Evolutionary conservation across 2,329 filamentous ascomycete genomes (phyloP), one percentile per base, ranked within the genome.

Genomic region (Neonectria ditissima): DNA sequence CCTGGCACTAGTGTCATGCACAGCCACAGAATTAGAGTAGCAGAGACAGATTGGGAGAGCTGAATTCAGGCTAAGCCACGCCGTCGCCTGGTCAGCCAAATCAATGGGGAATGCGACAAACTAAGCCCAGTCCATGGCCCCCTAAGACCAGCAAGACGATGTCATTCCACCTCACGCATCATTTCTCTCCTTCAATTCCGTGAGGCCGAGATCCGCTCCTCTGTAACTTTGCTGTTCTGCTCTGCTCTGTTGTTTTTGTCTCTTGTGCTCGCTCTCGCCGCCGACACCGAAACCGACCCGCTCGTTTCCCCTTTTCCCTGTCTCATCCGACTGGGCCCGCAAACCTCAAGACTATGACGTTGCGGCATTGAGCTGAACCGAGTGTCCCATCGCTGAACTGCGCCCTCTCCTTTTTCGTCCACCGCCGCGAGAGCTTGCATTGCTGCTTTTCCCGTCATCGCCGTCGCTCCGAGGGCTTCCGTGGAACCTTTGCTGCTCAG

Each of bases 31-130:
- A 34, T 16, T 18, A 39, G 62, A 62, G 69, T 66, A 41, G n/a
- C 4, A 41, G 18, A 41, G 65, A 63, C 66, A 62, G 13, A 52
- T 30, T 32, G 24, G 56, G 11, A 24, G 37, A 41, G 37, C 37
- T 41, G 37, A 41, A 20, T 41, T 41, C 37, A 41, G 37, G 37
- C 37, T 41, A 41, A 41, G 37, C 45, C 22, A n/a, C 30, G 14
- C 6, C 24, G 75, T 76, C 75, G 75, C 73, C 75, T 66, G 73
- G 75, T 62, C 75, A 76, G 73, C 72, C 67, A 51, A 62, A 59
- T 41, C 54, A 30, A 52, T 59, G 71, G 69, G 69, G 69, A 63
- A 65, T 66, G 66, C 55, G 66, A 64, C 66, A 64, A 66, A 69
- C 67, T 59, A 67, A 62, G 65, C 59, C 65, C 63, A 65, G 57